phyloP scores from a whole-genome alignment of 306 rosid genomes.

The Comarum palustre region DNA sequence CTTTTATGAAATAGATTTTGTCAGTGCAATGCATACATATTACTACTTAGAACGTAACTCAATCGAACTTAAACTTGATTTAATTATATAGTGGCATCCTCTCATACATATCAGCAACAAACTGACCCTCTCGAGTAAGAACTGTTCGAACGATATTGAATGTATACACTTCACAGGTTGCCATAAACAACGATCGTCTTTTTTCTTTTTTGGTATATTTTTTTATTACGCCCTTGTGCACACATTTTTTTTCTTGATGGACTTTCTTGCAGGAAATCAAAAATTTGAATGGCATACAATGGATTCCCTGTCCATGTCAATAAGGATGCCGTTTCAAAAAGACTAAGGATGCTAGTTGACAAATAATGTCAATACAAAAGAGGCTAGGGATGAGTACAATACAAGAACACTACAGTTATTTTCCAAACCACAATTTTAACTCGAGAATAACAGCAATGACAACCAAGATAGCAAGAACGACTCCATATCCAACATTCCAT shows the following conservation, averaged over 20 bases:
- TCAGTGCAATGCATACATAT: no score
- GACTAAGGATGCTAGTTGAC: neutral
- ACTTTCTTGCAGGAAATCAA: neutral
- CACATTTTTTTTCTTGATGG: neutral
- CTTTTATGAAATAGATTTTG: no score
- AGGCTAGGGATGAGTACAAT: neutral
- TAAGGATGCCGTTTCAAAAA: neutral
- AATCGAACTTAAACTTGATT: no score
- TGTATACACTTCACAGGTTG: no score
- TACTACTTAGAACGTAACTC: no score
- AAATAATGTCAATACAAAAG: neutral
- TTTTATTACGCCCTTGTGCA: neutral
- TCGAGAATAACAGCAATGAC: constrained; percentile 47
- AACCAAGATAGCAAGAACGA: constrained; percentile 45
- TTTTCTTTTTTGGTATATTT: neutral
- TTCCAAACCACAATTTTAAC: constrained; percentile 38
- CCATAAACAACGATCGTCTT: no score
- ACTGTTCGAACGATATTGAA: no score
- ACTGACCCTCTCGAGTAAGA: no score
- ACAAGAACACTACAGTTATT: neutral
- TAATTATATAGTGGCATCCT: no score
- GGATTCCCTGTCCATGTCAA: neutral
- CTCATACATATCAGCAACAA: no score
- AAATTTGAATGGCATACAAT: neutral
- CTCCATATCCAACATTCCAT: constrained; percentile 60